A percentile compares a stretch with the other conserved stretches of the same genome.
Conservation (phyloP, 1,284 basidiomycete genomes). For the Ustilago tritici region DNA sequence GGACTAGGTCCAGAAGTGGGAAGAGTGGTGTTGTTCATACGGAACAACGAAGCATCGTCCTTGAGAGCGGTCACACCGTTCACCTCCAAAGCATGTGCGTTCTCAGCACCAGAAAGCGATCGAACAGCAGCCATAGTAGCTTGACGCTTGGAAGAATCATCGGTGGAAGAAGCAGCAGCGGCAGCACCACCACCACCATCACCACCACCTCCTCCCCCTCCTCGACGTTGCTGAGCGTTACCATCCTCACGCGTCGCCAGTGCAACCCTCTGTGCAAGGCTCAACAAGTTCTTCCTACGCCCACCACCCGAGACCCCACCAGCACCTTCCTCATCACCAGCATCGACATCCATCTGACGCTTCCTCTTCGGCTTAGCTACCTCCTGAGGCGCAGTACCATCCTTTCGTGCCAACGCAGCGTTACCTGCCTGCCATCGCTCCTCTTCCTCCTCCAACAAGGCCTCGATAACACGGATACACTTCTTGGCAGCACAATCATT, state of each 20-base stretch:
- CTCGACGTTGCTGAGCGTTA: slow-evolving; percentile 12
- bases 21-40: slow-evolving; percentile 39
- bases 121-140: slow-evolving; percentile 38
- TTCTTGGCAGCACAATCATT: slow-evolving; percentile 51
- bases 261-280: slow-evolving; percentile 60
- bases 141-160: slow-evolving; percentile 42
- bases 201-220: too few species aligned
- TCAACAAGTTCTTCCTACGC: slow-evolving; percentile 55
- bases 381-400: slow-evolving; percentile 15
- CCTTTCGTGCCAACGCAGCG: slow-evolving; percentile 32
- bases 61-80: slow-evolving; percentile 45
- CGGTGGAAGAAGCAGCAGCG: neutral
- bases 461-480: slow-evolving; percentile 64
- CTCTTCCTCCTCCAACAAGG: slow-evolving; percentile 65
- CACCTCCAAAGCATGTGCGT: slow-evolving; percentile 24
- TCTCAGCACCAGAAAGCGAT: slow-evolving; percentile 22
- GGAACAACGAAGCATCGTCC: slow-evolving; percentile 39
- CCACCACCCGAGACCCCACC: slow-evolving; percentile 17
- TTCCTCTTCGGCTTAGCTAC: slow-evolving; percentile 47
- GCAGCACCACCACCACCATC: slow-evolving; percentile 4
- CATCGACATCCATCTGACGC: slow-evolving; percentile 44
- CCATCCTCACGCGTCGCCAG: slow-evolving; percentile 46
- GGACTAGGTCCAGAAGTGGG: slow-evolving; percentile 30
- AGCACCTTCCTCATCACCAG: slow-evolving; percentile 23
- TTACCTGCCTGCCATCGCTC: slow-evolving; percentile 57